Evolutionary conservation across 192 early-diverging fungal genomes (phyloP).

Genomic region (Linnemannia exigua): DNA sequence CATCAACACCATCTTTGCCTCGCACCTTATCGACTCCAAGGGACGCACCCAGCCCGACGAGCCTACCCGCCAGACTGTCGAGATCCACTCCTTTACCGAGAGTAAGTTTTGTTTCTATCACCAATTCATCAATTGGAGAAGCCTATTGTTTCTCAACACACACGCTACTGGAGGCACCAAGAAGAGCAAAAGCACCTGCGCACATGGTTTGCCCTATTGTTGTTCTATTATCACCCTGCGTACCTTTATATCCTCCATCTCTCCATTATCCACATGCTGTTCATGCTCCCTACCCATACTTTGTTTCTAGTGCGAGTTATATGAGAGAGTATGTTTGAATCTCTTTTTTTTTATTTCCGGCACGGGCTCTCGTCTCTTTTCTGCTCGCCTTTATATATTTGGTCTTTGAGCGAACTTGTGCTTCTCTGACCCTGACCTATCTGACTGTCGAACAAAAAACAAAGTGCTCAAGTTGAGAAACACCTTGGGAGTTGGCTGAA

Average conservation of each 20-base stretch:
- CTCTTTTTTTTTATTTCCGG: conserved; percentile 7
- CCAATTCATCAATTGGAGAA: background rate
- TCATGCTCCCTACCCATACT: no score
- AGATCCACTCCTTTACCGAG: conserved; percentile 93
- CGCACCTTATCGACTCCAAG: conserved; percentile 95
- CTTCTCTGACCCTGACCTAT: background rate
- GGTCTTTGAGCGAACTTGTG: background rate
- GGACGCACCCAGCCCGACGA: conserved; percentile 86
- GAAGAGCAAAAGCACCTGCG: background rate
- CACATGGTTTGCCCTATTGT: no score
- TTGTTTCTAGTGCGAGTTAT: background rate
- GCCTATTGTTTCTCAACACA: no score
- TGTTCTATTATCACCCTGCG: no score
- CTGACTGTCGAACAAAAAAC: conserved; percentile 3
- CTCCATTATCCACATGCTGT: no score
- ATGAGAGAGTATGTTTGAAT: background rate
- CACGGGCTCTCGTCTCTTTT: conserved; percentile 6
- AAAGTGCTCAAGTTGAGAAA: background rate
- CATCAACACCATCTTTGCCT: conserved; percentile 98
- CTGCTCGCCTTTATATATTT: background rate
- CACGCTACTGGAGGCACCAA: no score
- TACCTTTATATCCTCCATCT: no score
- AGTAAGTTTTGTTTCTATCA: conserved; percentile 61
- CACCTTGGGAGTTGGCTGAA: background rate
- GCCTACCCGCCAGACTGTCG: conserved; percentile 91